These are phyloP conservation scores for Colletotrichum lentis DNA, from an alignment of 2,329 filamentous ascomycete genomes.

Conservation along the genomic window DNA sequence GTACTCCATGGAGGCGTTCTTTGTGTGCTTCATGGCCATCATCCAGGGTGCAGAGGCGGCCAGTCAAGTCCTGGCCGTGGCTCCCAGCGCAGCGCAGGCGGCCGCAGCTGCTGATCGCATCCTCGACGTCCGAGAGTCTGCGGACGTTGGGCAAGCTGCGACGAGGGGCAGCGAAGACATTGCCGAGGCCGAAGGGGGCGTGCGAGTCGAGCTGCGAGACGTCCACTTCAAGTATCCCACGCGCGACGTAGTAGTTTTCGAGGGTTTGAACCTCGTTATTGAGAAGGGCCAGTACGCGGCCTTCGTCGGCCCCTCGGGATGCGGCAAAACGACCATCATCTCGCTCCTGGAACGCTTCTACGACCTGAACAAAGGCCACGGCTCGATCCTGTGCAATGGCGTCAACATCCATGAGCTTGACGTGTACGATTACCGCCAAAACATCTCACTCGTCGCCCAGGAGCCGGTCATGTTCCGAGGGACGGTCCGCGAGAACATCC, in stretches of 20 bases:
- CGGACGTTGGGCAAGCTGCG: slow-evolving; percentile 48
- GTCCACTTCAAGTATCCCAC: slow-evolving; percentile 42
- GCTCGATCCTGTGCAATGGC: slow-evolving; percentile 53
- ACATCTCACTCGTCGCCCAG: slow-evolving; percentile 60
- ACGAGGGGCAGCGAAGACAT: slow-evolving; percentile 39
- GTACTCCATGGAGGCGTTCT: slow-evolving; percentile 57
- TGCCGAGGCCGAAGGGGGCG: slow-evolving; percentile 25
- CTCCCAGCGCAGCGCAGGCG: slow-evolving; percentile 69
- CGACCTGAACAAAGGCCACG: slow-evolving; percentile 53
- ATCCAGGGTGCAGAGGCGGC: slow-evolving; percentile 73
- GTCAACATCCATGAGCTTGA: slow-evolving; percentile 49
- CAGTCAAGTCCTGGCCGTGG: slow-evolving; percentile 72
- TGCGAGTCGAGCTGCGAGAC: slow-evolving; percentile 40
- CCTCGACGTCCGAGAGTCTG: slow-evolving; percentile 59
- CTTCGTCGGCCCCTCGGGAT: slow-evolving; percentile 56
- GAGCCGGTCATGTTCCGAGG: slow-evolving; percentile 61
- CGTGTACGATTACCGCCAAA: slow-evolving; percentile 51
- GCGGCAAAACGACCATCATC: slow-evolving; percentile 62
- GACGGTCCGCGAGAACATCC: slow-evolving; percentile 57
- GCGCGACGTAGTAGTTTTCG: slow-evolving; percentile 40
- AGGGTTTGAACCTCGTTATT: slow-evolving; percentile 42
- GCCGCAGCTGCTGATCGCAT: slow-evolving; percentile 68
- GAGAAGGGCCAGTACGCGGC: slow-evolving; percentile 55
- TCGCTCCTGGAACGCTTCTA: slow-evolving; percentile 65
- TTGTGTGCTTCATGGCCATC: slow-evolving; percentile 70